These are phyloP conservation scores for Flagelloscypha sp. DNA, from an alignment of 768 basidiomycete species.

Conservation along the genomic window DNA sequence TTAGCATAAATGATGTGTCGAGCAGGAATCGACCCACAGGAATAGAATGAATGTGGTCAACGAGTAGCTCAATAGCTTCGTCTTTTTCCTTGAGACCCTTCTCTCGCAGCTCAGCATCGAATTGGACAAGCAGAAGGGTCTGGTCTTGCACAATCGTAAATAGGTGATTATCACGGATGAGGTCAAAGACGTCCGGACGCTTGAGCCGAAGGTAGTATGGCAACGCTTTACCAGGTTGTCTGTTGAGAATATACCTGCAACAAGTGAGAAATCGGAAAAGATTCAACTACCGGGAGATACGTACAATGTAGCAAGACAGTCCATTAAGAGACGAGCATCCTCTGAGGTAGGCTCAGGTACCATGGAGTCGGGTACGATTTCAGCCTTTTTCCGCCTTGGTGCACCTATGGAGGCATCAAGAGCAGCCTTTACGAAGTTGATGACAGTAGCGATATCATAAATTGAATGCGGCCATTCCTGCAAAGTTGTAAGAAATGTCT, in stretches of 20 bases:
- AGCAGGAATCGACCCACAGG: conserved; percentile 50
- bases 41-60: conserved; percentile 93
- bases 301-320: conserved; percentile 87
- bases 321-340: conserved; percentile 69
- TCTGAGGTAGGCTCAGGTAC: conserved; percentile 27
- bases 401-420: no score
- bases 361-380: no score
- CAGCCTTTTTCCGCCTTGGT: no score
- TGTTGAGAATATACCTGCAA: conserved; percentile 72
- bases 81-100: conserved; percentile 38
- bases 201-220: conserved; percentile 84
- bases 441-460: conserved; percentile 81
- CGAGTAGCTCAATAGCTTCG: conserved; percentile 73
- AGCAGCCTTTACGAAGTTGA: conserved; percentile 80
- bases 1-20: neutral
- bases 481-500: conserved; percentile 75
- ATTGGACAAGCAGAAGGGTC: conserved; percentile 85
- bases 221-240: conserved; percentile 90
- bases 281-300: conserved; percentile 12
- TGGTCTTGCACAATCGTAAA: conserved; percentile 95
- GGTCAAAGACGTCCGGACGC: conserved; percentile 83
- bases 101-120: conserved; percentile 80
- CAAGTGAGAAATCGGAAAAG: neutral
- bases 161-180: conserved; percentile 88
- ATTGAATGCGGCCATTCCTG: conserved; percentile 87